Conservation (phyloP, 163 green algal genomes). For the Chlamydomonas reinhardtii region DNA sequence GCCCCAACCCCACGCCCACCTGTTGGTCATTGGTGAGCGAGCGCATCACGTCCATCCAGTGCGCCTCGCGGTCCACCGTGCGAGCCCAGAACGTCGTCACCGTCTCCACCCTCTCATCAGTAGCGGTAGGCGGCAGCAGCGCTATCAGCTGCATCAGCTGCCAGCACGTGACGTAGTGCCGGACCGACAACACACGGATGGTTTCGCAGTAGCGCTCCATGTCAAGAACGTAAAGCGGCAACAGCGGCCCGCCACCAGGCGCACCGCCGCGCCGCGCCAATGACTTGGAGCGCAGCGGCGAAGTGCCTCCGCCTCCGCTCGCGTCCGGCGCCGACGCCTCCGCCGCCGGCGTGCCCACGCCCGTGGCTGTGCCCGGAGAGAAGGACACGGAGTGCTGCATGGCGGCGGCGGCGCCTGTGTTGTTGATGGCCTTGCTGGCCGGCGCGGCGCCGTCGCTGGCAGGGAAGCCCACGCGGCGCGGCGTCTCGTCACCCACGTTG, state of each 20-base stretch:
- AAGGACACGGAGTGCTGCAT: too few species aligned
- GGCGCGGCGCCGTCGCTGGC: too few species aligned
- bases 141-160: conserved; percentile 72
- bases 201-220: conserved; percentile 49
- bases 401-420: too few species aligned
- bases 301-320: background rate
- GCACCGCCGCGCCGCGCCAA: background rate
- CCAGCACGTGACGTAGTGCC: conserved; percentile 62
- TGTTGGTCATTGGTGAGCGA: conserved; percentile 58
- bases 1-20: conserved; percentile 37
- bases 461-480: too few species aligned
- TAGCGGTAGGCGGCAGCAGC: conserved; percentile 56
- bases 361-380: too few species aligned
- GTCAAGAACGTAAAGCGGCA: conserved; percentile 48
- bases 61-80: conserved; percentile 41
- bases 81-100: conserved; percentile 64
- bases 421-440: too few species aligned
- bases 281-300: background rate
- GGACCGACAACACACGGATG: conserved; percentile 60
- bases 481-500: background rate
- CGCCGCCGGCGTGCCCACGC: too few species aligned
- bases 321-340: background rate
- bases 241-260: background rate
- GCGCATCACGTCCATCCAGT: conserved; percentile 64
- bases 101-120: conserved; percentile 56